phyloP scores from a whole-genome alignment of 345 rosid genomes.

The Populus ilicifolia region DNA sequence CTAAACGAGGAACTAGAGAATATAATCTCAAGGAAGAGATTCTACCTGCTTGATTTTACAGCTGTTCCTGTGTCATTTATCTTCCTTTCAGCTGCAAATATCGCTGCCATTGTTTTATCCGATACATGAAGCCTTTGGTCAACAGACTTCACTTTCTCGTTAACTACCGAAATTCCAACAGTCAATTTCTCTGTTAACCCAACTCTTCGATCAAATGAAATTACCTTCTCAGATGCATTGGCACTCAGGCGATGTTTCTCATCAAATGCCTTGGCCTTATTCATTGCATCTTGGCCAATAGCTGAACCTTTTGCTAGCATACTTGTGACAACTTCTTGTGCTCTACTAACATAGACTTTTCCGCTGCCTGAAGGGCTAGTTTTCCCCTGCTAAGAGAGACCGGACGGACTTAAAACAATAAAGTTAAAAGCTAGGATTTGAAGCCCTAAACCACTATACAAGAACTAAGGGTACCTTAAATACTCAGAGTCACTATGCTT shows the following conservation, averaged over 20 bases:
- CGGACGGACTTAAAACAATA: neutral
- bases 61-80: slow-evolving; percentile 91
- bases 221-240: slow-evolving; percentile 85
- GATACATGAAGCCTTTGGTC: slow-evolving; percentile 93
- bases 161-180: slow-evolving; percentile 78
- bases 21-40: neutral
- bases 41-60: slow-evolving; percentile 92
- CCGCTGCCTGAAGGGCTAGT: slow-evolving; percentile 45
- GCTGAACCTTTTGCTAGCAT: slow-evolving; percentile 88
- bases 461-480: neutral
- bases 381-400: slow-evolving; percentile 43
- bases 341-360: slow-evolving; percentile 68
- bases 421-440: neutral
- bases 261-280: slow-evolving; percentile 90
- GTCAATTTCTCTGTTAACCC: slow-evolving; percentile 79
- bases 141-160: slow-evolving; percentile 89
- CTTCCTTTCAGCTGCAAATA: slow-evolving; percentile 92
- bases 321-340: slow-evolving; percentile 76
- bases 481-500: neutral
- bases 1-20: slow-evolving; percentile 6
- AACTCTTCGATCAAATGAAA: slow-evolving; percentile 73
- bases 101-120: slow-evolving; percentile 94
- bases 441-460: neutral
- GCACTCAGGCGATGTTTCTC: slow-evolving; percentile 82
- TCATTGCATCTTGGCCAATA: slow-evolving; percentile 83